Conservation (phyloP, 208 protist species). For the Phytomonas sp. region DNA sequence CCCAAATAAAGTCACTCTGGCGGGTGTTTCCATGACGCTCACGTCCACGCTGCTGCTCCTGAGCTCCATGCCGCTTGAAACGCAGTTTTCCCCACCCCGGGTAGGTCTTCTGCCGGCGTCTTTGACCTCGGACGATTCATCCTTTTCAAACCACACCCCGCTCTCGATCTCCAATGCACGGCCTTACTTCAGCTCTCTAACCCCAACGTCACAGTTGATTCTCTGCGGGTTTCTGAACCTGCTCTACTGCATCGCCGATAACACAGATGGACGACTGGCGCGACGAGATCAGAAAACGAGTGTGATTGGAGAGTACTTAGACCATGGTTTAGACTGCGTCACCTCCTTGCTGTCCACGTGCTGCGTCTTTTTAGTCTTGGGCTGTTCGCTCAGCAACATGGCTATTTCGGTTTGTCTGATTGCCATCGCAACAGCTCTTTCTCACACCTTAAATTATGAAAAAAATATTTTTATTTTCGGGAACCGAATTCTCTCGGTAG, state of each 20-base stretch:
- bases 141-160: conserved; percentile 17
- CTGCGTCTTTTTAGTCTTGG: conserved; percentile 45
- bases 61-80: conserved; percentile 46
- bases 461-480: conserved; percentile 81
- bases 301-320: conserved; percentile 84
- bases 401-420: conserved; percentile 50
- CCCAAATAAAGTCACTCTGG: conserved; percentile 80
- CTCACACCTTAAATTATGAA: conserved; percentile 81
- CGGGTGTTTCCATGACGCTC: conserved; percentile 63
- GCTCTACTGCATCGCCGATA: conserved; percentile 84
- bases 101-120: conserved; percentile 37
- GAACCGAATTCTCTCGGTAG: conserved; percentile 75
- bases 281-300: conserved; percentile 69
- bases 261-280: conserved; percentile 85
- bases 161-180: conserved; percentile 15
- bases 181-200: conserved; percentile 9
- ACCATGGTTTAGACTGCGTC: conserved; percentile 88
- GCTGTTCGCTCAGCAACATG: conserved; percentile 63
- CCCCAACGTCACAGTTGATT: conserved; percentile 30
- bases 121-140: conserved; percentile 18
- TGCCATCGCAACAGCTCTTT: conserved; percentile 59
- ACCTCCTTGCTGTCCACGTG: conserved; percentile 77
- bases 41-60: conserved; percentile 68
- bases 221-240: conserved; percentile 70
- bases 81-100: conserved; percentile 45